Evolutionary conservation across 768 basidiomycete species (phyloP).

Genomic region (Suillus cothurnatus): DNA sequence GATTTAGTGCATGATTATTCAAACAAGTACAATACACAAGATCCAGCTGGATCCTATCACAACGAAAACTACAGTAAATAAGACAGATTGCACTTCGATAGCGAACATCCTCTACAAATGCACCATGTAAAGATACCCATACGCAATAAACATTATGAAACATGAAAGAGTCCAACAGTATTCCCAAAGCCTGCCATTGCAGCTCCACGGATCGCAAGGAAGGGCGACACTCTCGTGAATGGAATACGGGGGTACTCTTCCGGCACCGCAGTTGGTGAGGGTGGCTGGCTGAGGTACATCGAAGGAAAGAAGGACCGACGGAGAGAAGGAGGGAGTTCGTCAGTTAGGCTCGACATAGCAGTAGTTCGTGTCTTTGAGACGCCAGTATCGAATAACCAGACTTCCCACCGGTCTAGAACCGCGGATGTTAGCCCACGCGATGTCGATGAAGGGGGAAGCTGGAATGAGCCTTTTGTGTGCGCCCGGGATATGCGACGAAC

Average conservation of each 20-base stretch:
- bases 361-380: slow-evolving; percentile 51
- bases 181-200: slow-evolving; percentile 80
- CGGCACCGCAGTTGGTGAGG: neutral
- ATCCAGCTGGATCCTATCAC: slow-evolving; percentile 6
- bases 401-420: slow-evolving; percentile 80
- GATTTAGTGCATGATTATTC: slow-evolving; percentile 7
- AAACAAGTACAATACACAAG: slow-evolving; percentile 9
- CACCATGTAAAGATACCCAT: neutral
- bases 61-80: slow-evolving; percentile 1
- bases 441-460: slow-evolving; percentile 17
- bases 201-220: slow-evolving; percentile 49
- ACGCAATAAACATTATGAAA: slow-evolving; percentile 11
- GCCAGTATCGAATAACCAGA: slow-evolving; percentile 75
- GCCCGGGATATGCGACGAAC: slow-evolving; percentile 65
- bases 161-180: slow-evolving; percentile 60
- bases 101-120: neutral
- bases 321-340: slow-evolving; percentile 25
- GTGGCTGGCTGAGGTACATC: slow-evolving; percentile 8
- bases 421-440: slow-evolving; percentile 55
- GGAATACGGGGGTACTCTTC: slow-evolving; percentile 58
- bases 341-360: slow-evolving; percentile 49
- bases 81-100: slow-evolving; percentile 1
- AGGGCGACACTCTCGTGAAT: slow-evolving; percentile 76
- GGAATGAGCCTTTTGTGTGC: slow-evolving; percentile 28
- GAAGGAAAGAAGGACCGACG: slow-evolving; percentile 11